Conservation (phyloP, 768 basidiomycete species). For the Lactarius sp. region DNA sequence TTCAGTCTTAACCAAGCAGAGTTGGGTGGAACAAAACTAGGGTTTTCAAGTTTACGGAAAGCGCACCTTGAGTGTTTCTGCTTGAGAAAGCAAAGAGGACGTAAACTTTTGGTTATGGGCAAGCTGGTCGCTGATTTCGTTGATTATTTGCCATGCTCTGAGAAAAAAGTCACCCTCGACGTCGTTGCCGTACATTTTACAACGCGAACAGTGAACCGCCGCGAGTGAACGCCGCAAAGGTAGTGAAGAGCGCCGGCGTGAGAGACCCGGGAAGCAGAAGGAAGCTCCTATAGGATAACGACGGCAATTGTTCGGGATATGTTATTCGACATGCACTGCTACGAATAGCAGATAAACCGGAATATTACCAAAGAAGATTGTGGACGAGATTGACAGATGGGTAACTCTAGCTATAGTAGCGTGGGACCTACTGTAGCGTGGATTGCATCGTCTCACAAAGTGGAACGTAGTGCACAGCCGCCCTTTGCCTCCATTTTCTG, state of each 20-base stretch:
- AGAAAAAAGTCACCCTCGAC: constrained; percentile 21
- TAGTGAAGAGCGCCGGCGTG: constrained; percentile 10
- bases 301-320: not conserved
- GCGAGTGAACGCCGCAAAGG: not conserved
- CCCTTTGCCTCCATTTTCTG: not conserved
- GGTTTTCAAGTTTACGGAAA: not conserved
- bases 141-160: constrained; percentile 26
- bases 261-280: constrained; percentile 6
- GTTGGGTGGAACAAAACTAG: not conserved
- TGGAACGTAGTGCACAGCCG: not conserved
- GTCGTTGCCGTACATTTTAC: constrained; percentile 19
- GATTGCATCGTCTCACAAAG: not conserved
- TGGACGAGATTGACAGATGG: not conserved
- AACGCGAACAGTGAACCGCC: not conserved
- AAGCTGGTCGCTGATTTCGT: constrained; percentile 40
- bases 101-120: constrained; percentile 42
- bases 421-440: not conserved
- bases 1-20: constrained; percentile 17
- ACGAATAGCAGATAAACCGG: not conserved
- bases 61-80: constrained; percentile 41
- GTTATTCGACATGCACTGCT: not conserved
- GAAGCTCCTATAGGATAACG: not conserved
- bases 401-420: not conserved
- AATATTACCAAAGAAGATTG: not conserved
- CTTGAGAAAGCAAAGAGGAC: constrained; percentile 39